Conservation (phyloP, 176 grass and related monocot genomes). For the sorghum (Sorghum bicolor) region DNA sequence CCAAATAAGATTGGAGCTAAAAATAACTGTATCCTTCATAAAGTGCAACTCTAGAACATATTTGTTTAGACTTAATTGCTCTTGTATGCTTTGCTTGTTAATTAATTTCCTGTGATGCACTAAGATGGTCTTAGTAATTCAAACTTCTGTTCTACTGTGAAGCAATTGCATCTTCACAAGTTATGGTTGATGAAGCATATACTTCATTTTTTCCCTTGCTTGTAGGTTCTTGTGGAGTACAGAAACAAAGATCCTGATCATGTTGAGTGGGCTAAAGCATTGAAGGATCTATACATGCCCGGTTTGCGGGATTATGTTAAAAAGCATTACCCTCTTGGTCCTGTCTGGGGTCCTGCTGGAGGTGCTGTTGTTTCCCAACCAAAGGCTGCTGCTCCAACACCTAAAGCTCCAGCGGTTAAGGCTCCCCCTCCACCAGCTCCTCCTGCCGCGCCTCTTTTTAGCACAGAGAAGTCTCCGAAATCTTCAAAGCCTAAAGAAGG, state of each 20-base stretch:
- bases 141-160: neutral
- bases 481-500: slow-evolving; percentile 68
- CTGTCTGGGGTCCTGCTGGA: slow-evolving; percentile 61
- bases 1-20: neutral
- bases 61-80: neutral
- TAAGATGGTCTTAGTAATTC: slow-evolving; percentile 5
- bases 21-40: neutral
- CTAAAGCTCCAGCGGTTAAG: slow-evolving; percentile 52
- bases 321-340: slow-evolving; percentile 80
- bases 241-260: slow-evolving; percentile 90
- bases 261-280: slow-evolving; percentile 93
- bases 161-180: neutral
- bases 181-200: slow-evolving; percentile 1
- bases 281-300: slow-evolving; percentile 89
- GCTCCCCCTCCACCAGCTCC: slow-evolving; percentile 60
- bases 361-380: slow-evolving; percentile 41
- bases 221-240: slow-evolving; percentile 90
- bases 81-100: neutral
- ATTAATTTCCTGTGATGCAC: neutral
- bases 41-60: neutral
- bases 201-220: slow-evolving; percentile 4
- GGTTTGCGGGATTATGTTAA: slow-evolving; percentile 94
- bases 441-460: slow-evolving; percentile 66
- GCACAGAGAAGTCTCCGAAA: slow-evolving; percentile 43
- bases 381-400: slow-evolving; percentile 49